Conservation (phyloP, 805 yeast genomes). For the Lachancea thermotolerans region DNA sequence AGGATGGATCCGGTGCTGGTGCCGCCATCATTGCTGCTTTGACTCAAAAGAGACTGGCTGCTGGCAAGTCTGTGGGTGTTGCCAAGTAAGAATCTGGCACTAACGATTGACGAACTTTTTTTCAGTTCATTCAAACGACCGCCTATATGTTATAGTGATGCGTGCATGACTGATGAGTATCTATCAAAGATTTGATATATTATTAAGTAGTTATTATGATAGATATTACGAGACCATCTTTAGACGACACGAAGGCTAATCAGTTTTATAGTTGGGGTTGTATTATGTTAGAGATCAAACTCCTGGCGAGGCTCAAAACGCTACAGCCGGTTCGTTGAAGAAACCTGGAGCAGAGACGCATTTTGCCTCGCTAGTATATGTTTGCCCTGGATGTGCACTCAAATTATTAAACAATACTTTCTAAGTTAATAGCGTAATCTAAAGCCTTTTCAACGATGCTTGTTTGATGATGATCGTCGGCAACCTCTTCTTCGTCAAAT, state of each 20-base stretch:
- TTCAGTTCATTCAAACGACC: not conserved
- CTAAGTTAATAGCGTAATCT: slow-evolving; percentile 83
- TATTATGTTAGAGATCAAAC: too few species aligned
- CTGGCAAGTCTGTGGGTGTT: slow-evolving; percentile 64
- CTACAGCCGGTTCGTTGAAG: too few species aligned
- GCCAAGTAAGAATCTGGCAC: not conserved
- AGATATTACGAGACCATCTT: too few species aligned
- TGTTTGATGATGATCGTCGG: slow-evolving; percentile 34
- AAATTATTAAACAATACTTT: slow-evolving; percentile 63
- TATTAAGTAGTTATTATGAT: too few species aligned
- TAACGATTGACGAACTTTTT: not conserved
- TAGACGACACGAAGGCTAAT: too few species aligned
- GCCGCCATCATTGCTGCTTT: slow-evolving; percentile 97
- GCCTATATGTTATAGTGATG: not conserved
- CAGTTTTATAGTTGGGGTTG: too few species aligned
- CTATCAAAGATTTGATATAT: too few species aligned
- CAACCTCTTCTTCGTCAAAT: slow-evolving; percentile 33
- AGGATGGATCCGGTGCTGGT: slow-evolving; percentile 98
- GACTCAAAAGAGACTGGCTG: slow-evolving; percentile 69
- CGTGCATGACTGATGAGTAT: too few species aligned
- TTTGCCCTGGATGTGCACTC: not conserved
- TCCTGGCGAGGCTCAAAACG: too few species aligned
- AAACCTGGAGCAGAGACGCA: too few species aligned
- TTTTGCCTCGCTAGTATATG: too few species aligned
- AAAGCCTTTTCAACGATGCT: slow-evolving; percentile 63